A percentile compares a stretch with the other conserved stretches of the same genome.
Evolutionary conservation across 176 grass and related monocot genomes (phyloP).

Genomic region (Musa acuminata): DNA sequence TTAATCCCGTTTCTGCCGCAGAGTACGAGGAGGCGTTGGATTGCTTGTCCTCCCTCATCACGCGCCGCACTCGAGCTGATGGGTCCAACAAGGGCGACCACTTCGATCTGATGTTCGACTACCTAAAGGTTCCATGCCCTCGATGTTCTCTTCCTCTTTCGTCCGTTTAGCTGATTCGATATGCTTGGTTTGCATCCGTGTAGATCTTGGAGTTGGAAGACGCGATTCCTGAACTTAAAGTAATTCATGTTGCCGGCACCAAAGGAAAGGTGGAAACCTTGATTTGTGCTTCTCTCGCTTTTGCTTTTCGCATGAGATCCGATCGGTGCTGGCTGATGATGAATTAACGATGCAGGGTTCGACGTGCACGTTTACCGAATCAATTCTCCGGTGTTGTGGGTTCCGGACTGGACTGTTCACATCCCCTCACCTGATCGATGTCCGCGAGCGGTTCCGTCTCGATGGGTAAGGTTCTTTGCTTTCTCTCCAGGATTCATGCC

Average conservation of each 20-base stretch:
- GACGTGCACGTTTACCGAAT: slow-evolving; percentile 79
- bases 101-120: slow-evolving; percentile 75
- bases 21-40: slow-evolving; percentile 69
- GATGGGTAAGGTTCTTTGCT: slow-evolving; percentile 44
- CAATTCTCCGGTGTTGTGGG: slow-evolving; percentile 78
- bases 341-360: slow-evolving; percentile 41
- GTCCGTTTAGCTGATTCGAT: neutral
- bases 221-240: slow-evolving; percentile 48
- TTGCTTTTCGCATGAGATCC: neutral
- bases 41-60: slow-evolving; percentile 75
- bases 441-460: slow-evolving; percentile 69
- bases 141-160: neutral
- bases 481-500: neutral
- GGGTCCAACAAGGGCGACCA: slow-evolving; percentile 56
- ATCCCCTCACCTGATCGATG: slow-evolving; percentile 85
- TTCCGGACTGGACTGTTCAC: slow-evolving; percentile 80
- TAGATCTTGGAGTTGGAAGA: slow-evolving; percentile 84
- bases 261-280: slow-evolving; percentile 64
- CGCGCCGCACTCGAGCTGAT: slow-evolving; percentile 50
- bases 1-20: neutral
- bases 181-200: neutral
- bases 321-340: slow-evolving; percentile 1
- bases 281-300: neutral
- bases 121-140: slow-evolving; percentile 43
- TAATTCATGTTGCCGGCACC: slow-evolving; percentile 87